Evolutionary conservation across 331 rosid species (phyloP), one percentile per base, ranked within the genome.

Genomic region (Acacia pycnantha): DNA sequence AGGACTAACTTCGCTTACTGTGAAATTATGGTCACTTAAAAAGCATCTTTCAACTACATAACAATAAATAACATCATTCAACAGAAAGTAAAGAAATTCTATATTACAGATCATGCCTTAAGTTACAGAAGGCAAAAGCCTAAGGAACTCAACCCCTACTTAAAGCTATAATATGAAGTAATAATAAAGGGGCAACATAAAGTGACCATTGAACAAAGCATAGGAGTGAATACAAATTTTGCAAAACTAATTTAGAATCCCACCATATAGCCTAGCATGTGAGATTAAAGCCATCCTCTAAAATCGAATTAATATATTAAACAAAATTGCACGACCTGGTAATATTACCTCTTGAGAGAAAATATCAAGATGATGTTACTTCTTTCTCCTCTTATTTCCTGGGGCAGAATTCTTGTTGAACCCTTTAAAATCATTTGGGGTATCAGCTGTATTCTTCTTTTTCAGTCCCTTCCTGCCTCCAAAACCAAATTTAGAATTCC

Each of bases 321-420:
- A 21, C 8, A 74, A 53, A 53, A 31, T 29, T 18, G 31, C 62
- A 37, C 37, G 68, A 54, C n/a, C 24, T 21, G 31, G 40, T 21
- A 4, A 56, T 35, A n/a, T 75, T 18, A 2, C 48, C 35, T 22
- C n/a, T 3, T 3, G 22, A 56, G 46, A 29, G 3, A 56, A 59
- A 14, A 22, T 10, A 54, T 15, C 43, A 16, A 43, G 29, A 24
- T 61, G 33, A 41, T 71, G 43, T 74, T 75, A 88, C 73, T 67
- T 84, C 88, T 78, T 90, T 79, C 88, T 67, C 27, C 6, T 67
- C 24, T 67, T 67, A 37, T 35, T 67, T 67, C 72, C 72, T 35
- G 26, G 47, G 72, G 24, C 47, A 67, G 26, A 14, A 18, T 35
- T 67, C 72, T 67, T 67, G 14, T 66, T 66, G 26, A 19, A 35